Evolutionary conservation across 345 rosid species (phyloP), one percentile per base, ranked within the genome.

Genomic region (Citrus reticulata): DNA sequence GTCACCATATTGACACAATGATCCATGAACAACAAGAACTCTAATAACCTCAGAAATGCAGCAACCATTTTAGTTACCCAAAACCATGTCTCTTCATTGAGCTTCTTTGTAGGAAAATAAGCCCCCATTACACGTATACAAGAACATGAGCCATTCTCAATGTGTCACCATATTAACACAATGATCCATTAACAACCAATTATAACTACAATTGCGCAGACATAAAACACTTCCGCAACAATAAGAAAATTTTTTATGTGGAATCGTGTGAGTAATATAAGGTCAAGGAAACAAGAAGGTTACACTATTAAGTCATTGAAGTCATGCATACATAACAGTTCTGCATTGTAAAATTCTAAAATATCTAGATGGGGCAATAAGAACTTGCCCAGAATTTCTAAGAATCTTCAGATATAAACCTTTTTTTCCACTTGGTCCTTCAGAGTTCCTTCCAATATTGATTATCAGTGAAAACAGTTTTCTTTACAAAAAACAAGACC

Each of bases 401-500:
- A 34, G 2, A 1, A n/a, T 2, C 10, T 62, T 7, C 30, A 17
- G 57, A 27, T 61, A 14, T 64, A 20, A 30, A 9, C 17, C 17
- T 39, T 16, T 54, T 13, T 66, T 24, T 54, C 4, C n/a, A n/a
- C 4, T 64, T 63, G 20, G 46, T 37, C 37, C 75, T 46, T 14
- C 6, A 10, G 32, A 30, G 54, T 60, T 61, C 61, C 77, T 78
- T 74, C 80, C 77, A 61, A 73, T 54, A 80, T 8, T 68, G 55
- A 42, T 66, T 34, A 35, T 20, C 73, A 73, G 79, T 7, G 19
- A n/a, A 46, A 78, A 73, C 51, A 61, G 35, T 58, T 74, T 42
- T 72, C 78, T 86, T 84, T 83, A 86, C 89, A 83, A 74, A 81
- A 66, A 66, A 80, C 79, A 22, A 62, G 62, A 58, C 78, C 69